A percentile compares a stretch with the other conserved stretches of the same genome.
Conservation (phyloP, 768 basidiomycete genomes). For the Russula emetica region DNA sequence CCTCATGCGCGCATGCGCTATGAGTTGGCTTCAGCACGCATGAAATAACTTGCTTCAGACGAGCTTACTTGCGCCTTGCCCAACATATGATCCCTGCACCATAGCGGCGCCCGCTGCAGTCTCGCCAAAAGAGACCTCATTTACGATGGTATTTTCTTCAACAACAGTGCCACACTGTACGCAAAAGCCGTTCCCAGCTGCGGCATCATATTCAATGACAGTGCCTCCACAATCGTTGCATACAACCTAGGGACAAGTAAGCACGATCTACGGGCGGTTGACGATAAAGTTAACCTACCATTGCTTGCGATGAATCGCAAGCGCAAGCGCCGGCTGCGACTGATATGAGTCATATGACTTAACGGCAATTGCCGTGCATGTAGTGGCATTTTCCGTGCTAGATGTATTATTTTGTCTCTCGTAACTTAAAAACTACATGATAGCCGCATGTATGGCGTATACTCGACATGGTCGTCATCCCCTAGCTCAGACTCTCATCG, state of each 20-base stretch:
- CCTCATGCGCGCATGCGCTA: constrained; percentile 78
- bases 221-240: constrained; percentile 79
- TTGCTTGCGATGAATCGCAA: background rate
- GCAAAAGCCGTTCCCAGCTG: constrained; percentile 83
- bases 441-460: background rate
- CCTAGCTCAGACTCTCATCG: constrained; percentile 8
- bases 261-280: background rate
- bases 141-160: constrained; percentile 91
- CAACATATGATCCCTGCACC: constrained; percentile 92
- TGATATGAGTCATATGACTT: background rate
- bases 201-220: constrained; percentile 79
- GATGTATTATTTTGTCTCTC: background rate
- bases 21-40: constrained; percentile 4
- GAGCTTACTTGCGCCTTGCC: constrained; percentile 80
- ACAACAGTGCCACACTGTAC: constrained; percentile 83
- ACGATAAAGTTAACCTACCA: constrained; percentile 6
- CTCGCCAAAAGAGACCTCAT: constrained; percentile 95
- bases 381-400: background rate
- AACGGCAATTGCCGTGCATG: constrained; percentile 9
- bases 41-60: background rate
- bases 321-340: too few relatives aligned
- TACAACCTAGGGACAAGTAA: constrained; percentile 38
- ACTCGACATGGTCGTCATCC: background rate
- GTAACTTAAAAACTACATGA: background rate
- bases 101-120: constrained; percentile 87